Conservation (phyloP, 2,329 filamentous ascomycete genomes). For the Volutella citrinella region DNA sequence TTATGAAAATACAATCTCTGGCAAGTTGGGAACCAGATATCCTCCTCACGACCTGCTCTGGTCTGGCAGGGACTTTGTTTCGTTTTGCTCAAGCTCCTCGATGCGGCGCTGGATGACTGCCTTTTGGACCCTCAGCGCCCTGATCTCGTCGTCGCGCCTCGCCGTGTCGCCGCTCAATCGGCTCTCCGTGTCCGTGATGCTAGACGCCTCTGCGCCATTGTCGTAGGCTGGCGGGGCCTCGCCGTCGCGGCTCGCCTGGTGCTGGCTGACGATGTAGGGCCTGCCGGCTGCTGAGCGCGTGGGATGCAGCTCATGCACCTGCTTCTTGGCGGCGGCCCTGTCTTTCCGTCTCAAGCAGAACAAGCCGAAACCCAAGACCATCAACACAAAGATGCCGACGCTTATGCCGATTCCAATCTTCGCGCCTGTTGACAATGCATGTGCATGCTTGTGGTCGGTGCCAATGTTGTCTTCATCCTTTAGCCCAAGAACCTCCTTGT, state of each 20-base stretch:
- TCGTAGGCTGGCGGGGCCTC: conserved; percentile 33
- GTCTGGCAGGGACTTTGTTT: too few species aligned
- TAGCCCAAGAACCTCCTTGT: conserved; percentile 32
- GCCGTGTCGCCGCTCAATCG: conserved; percentile 18
- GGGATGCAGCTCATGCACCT: conserved; percentile 20
- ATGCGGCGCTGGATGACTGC: conserved; percentile 34
- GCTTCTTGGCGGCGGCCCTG: conserved; percentile 12
- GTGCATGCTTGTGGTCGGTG: conserved; percentile 8
- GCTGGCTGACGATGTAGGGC: too few species aligned
- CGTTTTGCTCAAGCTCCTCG: conserved; percentile 30
- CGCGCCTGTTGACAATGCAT: conserved; percentile 26
- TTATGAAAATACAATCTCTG: too few species aligned
- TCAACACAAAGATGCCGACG: conserved; percentile 26
- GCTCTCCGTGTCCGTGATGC: conserved; percentile 18
- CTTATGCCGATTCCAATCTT: conserved; percentile 35
- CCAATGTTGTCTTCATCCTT: conserved; percentile 32
- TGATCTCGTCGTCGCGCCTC: conserved; percentile 29
- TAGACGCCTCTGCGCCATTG: conserved; percentile 20
- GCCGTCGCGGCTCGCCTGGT: conserved; percentile 8
- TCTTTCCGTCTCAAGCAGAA: conserved; percentile 27
- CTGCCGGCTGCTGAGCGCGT: too few species aligned
- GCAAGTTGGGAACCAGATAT: background rate
- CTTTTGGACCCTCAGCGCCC: conserved; percentile 31
- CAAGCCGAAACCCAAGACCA: conserved; percentile 24
- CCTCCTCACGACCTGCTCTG: background rate